Conservation (phyloP, 306 rosid species). For the Cucurbita maxima region DNA sequence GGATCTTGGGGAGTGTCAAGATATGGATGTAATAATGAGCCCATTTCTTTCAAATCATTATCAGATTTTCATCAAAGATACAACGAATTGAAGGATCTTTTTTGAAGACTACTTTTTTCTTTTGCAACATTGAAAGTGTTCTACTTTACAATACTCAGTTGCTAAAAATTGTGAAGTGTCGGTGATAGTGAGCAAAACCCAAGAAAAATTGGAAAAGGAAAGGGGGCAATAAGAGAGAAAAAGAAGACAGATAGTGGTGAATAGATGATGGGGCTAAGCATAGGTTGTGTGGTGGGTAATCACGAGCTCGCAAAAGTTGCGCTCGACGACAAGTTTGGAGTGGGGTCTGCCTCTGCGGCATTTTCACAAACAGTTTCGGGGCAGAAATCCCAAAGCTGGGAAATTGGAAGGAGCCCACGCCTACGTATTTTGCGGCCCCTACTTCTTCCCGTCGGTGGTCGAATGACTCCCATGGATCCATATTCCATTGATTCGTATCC, state of each 20-base stretch:
- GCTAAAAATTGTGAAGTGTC: not conserved
- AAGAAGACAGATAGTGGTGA: not conserved
- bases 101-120: not conserved
- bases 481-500: not conserved
- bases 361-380: not conserved
- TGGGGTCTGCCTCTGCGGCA: conserved; percentile 1
- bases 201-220: not conserved
- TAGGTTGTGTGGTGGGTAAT: not conserved
- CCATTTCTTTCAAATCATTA: not conserved
- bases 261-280: not conserved
- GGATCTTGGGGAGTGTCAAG: not conserved
- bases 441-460: not conserved
- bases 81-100: not conserved
- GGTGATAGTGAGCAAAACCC: not conserved
- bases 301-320: not conserved
- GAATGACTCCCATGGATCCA: not conserved
- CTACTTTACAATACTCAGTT: not conserved
- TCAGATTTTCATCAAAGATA: not conserved
- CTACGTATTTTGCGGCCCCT: not conserved
- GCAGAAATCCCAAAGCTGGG: not conserved
- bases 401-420: not conserved
- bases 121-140: not conserved
- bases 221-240: not conserved
- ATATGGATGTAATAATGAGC: not conserved
- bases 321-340: not conserved